Evolutionary conservation across 306 rosid species (phyloP).

Genomic region (Prunus davidiana): DNA sequence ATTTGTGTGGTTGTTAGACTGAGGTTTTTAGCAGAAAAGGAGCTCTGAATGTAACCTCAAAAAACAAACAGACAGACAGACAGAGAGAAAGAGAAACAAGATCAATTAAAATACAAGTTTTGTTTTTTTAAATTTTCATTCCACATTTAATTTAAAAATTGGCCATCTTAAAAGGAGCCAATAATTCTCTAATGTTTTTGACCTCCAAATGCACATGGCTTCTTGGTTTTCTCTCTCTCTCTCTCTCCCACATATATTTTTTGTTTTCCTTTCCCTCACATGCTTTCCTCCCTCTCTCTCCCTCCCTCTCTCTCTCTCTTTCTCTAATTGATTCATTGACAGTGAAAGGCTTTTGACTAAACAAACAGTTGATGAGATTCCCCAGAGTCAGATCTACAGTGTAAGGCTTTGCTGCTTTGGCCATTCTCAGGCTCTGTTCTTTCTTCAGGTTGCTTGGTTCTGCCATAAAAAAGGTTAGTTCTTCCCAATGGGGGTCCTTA

Average conservation of each 20-base stretch:
- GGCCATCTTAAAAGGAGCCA: conserved; percentile 17
- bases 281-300: conserved; percentile 29
- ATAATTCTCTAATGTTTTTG: conserved; percentile 62
- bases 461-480: conserved; percentile 41
- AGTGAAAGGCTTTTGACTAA: conserved; percentile 55
- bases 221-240: conserved; percentile 69
- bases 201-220: conserved; percentile 96
- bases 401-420: conserved; percentile 18
- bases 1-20: not conserved
- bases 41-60: conserved; percentile 38
- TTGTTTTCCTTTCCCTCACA: conserved; percentile 43
- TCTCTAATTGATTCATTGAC: conserved; percentile 21
- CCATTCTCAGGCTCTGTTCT: conserved; percentile 36
- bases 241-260: conserved; percentile 36
- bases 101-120: not conserved
- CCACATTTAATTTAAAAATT: not conserved
- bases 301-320: conserved; percentile 9
- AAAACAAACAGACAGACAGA: conserved; percentile 11
- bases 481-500: not conserved
- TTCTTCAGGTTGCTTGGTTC: conserved; percentile 22
- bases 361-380: conserved; percentile 55
- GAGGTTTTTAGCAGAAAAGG: not conserved
- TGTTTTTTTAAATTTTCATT: no score
- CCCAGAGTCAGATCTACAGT: conserved; percentile 61
- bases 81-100: not conserved